Percentiles rank a stretch among this genome's conserved stretches.
These are phyloP conservation scores for Trichosporon asahii DNA, from an alignment of 1,284 basidiomycete species.

Conservation along the genomic window DNA sequence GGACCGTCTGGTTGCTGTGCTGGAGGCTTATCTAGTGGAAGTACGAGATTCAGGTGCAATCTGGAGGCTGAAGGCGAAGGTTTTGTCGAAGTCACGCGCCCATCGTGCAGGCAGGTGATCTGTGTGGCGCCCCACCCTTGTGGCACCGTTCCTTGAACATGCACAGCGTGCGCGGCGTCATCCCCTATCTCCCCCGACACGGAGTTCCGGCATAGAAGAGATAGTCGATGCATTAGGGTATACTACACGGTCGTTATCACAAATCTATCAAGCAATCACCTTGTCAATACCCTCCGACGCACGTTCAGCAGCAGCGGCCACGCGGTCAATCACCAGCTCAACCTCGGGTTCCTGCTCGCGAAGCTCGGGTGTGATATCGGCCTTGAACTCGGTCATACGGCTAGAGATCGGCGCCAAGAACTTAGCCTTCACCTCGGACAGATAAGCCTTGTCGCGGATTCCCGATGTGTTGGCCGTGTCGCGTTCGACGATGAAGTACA, in stretches of 20 bases:
- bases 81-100: slow-evolving; percentile 2
- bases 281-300: slow-evolving; percentile 13
- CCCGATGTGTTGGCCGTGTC: slow-evolving; percentile 21
- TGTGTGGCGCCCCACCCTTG: slow-evolving; percentile 9
- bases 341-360: slow-evolving; percentile 11
- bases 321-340: slow-evolving; percentile 17
- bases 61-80: slow-evolving; percentile 3
- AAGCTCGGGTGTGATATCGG: not conserved
- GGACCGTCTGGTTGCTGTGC: not conserved
- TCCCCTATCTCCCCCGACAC: not conserved
- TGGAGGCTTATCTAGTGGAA: slow-evolving; percentile 4
- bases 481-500: slow-evolving; percentile 21
- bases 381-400: slow-evolving; percentile 64
- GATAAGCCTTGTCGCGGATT: slow-evolving; percentile 33
- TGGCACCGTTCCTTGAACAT: not conserved
- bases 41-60: not conserved
- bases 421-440: slow-evolving; percentile 39
- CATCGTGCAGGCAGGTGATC: slow-evolving; percentile 6
- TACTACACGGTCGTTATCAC: not conserved
- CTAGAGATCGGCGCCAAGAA: slow-evolving; percentile 64
- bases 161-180: not conserved
- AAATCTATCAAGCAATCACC: not conserved
- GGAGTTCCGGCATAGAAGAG: not conserved
- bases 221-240: not conserved
- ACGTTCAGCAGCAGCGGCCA: slow-evolving; percentile 17